These are phyloP conservation scores for Fraxinus anomala DNA, from an alignment of 257 asterid genomes.

Conservation along the genomic window DNA sequence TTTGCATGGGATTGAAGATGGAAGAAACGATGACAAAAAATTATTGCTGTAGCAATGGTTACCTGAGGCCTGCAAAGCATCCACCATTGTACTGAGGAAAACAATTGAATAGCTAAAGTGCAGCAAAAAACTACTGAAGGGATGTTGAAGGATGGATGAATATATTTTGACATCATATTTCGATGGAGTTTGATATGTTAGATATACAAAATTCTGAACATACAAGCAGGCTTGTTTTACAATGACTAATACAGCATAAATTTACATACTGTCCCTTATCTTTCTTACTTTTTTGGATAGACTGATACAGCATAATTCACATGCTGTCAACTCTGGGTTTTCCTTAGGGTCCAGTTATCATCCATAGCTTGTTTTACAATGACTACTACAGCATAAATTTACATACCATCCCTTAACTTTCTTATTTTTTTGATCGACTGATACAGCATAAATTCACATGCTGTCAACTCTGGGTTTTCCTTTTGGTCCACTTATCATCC, in stretches of 20 bases:
- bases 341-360: neutral
- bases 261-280: neutral
- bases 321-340: neutral
- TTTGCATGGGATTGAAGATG: conserved; percentile 82
- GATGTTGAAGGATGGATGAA: conserved; percentile 4
- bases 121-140: conserved; percentile 1
- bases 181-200: neutral
- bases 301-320: neutral
- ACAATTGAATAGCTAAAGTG: conserved; percentile 4
- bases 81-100: conserved; percentile 21
- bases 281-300: neutral
- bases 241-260: conserved; percentile 1
- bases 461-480: neutral
- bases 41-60: conserved; percentile 92
- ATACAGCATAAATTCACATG: neutral
- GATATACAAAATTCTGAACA: neutral
- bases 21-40: conserved; percentile 96
- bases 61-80: conserved; percentile 89
- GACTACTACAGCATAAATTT: neutral
- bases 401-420: neutral
- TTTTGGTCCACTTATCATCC: neutral
- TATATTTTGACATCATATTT: neutral
- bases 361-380: no score
- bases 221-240: neutral
- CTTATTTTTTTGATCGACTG: neutral